These are phyloP conservation scores for Schrenkiella parvula DNA, from an alignment of 345 rosid species.

Conservation along the genomic window DNA sequence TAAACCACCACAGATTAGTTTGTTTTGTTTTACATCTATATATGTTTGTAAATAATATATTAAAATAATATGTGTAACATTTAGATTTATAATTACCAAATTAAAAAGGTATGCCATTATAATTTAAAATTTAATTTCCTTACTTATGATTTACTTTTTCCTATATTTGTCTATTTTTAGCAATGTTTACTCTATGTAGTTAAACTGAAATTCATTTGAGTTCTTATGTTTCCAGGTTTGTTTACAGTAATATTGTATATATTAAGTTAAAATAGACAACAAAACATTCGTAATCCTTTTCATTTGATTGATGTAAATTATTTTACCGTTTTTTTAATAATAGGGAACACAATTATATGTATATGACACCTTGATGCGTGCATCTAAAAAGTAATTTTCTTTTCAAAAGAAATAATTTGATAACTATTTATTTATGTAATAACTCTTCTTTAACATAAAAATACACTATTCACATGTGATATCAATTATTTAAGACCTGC, in stretches of 20 bases:
- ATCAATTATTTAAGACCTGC: neutral
- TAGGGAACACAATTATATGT: neutral
- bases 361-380: conserved; percentile 20
- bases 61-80: too few relatives aligned
- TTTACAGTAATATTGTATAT: neutral
- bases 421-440: neutral
- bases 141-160: too few relatives aligned
- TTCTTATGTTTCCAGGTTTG: neutral
- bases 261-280: neutral
- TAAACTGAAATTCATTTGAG: neutral
- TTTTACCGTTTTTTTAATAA: neutral
- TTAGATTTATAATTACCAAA: too few relatives aligned
- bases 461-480: conserved; percentile 12
- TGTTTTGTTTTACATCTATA: too few relatives aligned
- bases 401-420: conserved; percentile 14
- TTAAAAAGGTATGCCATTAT: too few relatives aligned
- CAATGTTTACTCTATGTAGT: neutral
- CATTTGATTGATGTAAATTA: neutral
- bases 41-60: too few relatives aligned
- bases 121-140: too few relatives aligned
- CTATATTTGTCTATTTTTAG: too few relatives aligned
- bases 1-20: too few relatives aligned
- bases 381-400: conserved; percentile 5
- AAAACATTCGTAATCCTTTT: neutral
- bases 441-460: conserved; percentile 8